Conservation (phyloP, 768 basidiomycete genomes). For the Podaxis sp. region DNA sequence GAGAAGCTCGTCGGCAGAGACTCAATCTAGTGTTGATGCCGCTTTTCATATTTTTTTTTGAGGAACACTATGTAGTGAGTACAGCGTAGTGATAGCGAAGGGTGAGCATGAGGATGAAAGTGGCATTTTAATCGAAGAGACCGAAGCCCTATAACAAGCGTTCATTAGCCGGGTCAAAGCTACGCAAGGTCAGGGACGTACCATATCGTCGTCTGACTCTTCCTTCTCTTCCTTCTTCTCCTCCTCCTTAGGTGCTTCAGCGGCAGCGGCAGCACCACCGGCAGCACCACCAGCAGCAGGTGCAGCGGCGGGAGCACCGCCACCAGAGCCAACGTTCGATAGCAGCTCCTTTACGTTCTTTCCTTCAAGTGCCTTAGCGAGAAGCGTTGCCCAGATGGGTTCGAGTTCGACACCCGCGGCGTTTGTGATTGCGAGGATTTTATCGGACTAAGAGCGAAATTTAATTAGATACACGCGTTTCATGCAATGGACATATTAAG, state of each 20-base stretch:
- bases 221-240: conserved; percentile 67
- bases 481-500: conserved; percentile 19
- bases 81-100: conserved; percentile 15
- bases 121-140: conserved; percentile 78
- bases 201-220: conserved; percentile 90
- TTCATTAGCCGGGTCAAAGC: background rate
- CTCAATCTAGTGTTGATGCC: background rate
- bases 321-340: conserved; percentile 92
- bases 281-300: conserved; percentile 56
- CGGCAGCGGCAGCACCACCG: conserved; percentile 68
- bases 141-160: conserved; percentile 74
- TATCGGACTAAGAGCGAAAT: conserved; percentile 66
- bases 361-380: conserved; percentile 97
- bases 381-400: conserved; percentile 95
- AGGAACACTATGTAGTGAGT: conserved; percentile 17
- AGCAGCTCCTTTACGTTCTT: conserved; percentile 97
- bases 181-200: conserved; percentile 30
- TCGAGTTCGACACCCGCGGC: conserved; percentile 88
- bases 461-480: conserved; percentile 10
- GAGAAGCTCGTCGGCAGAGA: background rate
- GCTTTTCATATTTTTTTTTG: conserved; percentile 16
- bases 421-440: conserved; percentile 79
- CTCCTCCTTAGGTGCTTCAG: conserved; percentile 81
- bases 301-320: conserved; percentile 69
- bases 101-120: conserved; percentile 13